Conservation (phyloP, 2,329 filamentous ascomycete species). For the Mycosphaerelloides madeirae region DNA sequence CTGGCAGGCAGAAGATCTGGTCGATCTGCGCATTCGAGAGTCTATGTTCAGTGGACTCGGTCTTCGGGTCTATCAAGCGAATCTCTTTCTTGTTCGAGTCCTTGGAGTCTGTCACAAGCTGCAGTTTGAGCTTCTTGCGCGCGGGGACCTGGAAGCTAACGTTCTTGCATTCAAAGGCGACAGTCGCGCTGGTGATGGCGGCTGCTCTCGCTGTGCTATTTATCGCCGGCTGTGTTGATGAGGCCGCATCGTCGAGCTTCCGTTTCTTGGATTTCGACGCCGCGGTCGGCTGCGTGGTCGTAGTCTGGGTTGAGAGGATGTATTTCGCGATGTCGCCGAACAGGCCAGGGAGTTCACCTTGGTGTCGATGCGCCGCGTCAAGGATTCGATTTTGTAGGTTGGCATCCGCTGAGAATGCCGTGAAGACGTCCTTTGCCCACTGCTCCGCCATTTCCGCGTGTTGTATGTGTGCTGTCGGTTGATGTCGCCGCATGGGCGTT, state of each 20-base stretch:
- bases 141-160: constrained; percentile 59
- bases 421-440: constrained; percentile 10
- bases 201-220: constrained; percentile 9
- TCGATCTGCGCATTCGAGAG: constrained; percentile 51
- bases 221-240: constrained; percentile 1
- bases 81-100: constrained; percentile 25
- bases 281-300: constrained; percentile 26
- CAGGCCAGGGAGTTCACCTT: constrained; percentile 28
- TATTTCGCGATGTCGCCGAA: constrained; percentile 49
- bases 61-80: constrained; percentile 25
- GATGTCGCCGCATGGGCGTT: too few species aligned
- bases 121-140: constrained; percentile 59
- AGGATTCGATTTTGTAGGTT: constrained; percentile 16
- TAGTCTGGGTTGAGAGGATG: constrained; percentile 28
- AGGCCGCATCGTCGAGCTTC: constrained; percentile 42
- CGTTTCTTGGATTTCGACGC: constrained; percentile 42
- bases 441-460: constrained; percentile 1
- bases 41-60: constrained; percentile 35
- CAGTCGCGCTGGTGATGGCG: constrained; percentile 31
- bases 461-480: background rate
- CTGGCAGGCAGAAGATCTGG: constrained; percentile 57
- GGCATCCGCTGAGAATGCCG: constrained; percentile 16
- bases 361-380: constrained; percentile 14
- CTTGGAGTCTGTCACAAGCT: constrained; percentile 42
- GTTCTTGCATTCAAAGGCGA: constrained; percentile 47